A percentile compares a stretch with the other conserved stretches of the same genome.
Conservation (phyloP, 1,284 basidiomycete genomes). For the Heterobasidion occidentale region DNA sequence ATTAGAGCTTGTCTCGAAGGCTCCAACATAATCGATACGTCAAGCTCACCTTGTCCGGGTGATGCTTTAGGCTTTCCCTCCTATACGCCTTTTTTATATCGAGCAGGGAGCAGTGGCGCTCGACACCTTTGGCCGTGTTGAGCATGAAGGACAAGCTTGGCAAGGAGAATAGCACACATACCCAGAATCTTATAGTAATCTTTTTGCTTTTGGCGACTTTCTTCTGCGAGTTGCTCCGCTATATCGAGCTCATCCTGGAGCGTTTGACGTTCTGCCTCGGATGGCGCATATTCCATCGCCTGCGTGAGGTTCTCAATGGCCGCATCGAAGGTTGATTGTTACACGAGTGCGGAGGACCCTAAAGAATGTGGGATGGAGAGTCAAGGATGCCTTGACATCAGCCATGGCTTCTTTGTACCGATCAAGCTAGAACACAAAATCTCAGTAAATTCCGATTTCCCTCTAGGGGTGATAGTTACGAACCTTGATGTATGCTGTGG, state of each 20-base stretch:
- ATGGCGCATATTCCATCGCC: constrained; percentile 25
- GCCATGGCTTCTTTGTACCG: constrained; percentile 1
- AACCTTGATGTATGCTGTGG: constrained; percentile 8
- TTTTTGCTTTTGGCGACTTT: not conserved
- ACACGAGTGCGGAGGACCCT: constrained; percentile 39
- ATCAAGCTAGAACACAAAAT: not conserved
- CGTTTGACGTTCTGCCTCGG: constrained; percentile 15
- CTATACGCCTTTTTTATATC: constrained; percentile 33
- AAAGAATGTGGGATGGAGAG: constrained; percentile 28
- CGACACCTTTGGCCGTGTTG: constrained; percentile 9
- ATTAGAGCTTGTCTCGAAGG: not conserved
- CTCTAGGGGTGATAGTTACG: not conserved
- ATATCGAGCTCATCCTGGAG: not conserved
- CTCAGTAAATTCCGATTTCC: not conserved
- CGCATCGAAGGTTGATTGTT: constrained; percentile 30
- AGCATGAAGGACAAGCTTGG: not conserved
- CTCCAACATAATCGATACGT: not conserved
- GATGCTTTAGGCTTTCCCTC: constrained; percentile 25
- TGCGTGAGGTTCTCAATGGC: constrained; percentile 36
- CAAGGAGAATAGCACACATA: not conserved
- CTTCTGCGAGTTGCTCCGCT: not conserved
- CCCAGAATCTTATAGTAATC: constrained; percentile 1
- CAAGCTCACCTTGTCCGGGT: constrained; percentile 23
- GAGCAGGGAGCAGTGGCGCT: constrained; percentile 14
- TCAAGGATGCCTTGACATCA: constrained; percentile 18